phyloP scores from a whole-genome alignment of 2,329 filamentous ascomycete genomes.

The Fusarium ambrosium region DNA sequence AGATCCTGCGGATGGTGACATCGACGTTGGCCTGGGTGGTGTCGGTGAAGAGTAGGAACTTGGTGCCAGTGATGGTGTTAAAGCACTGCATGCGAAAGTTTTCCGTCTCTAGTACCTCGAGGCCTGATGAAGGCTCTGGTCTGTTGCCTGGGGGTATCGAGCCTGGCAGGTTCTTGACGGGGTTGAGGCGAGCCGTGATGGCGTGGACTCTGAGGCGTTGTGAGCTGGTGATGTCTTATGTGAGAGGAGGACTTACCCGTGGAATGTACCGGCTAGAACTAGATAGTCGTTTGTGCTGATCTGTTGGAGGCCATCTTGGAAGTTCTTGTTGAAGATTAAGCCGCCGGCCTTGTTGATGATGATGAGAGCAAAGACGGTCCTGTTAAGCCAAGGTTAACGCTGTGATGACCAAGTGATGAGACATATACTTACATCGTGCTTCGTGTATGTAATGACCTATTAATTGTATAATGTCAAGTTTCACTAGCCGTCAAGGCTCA shows the following conservation, averaged over 20 bases:
- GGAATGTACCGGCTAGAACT: constrained; percentile 96
- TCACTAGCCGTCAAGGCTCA: constrained; percentile 40
- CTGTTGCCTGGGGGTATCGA: constrained; percentile 60
- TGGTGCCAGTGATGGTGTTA: constrained; percentile 92
- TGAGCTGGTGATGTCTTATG: constrained; percentile 18
- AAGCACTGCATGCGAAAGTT: constrained; percentile 98
- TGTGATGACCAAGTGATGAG: not conserved
- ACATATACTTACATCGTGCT: constrained; percentile 37
- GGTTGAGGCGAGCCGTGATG: constrained; percentile 74
- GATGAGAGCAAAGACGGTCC: constrained; percentile 95
- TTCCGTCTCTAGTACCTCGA: constrained; percentile 93
- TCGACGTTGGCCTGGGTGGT: constrained; percentile 89
- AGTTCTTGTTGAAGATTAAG: constrained; percentile 95
- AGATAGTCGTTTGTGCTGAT: constrained; percentile 97
- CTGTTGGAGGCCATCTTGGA: constrained; percentile 87
- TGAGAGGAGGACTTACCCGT: constrained; percentile 72
- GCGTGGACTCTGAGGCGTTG: constrained; percentile 71
- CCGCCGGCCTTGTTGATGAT: constrained; percentile 99
- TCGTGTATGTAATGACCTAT: constrained; percentile 15
- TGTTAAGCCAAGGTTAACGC: constrained; percentile 54
- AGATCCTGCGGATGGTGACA: constrained; percentile 84
- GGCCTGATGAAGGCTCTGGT: constrained; percentile 78
- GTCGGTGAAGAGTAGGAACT: constrained; percentile 96
- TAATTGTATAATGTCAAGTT: constrained; percentile 21
- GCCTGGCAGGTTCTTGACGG: constrained; percentile 58